Percentiles rank a stretch among this genome's conserved stretches.
Evolutionary conservation across 176 grass and related monocot species (phyloP).

Genomic region (maize (Zea mays)): DNA sequence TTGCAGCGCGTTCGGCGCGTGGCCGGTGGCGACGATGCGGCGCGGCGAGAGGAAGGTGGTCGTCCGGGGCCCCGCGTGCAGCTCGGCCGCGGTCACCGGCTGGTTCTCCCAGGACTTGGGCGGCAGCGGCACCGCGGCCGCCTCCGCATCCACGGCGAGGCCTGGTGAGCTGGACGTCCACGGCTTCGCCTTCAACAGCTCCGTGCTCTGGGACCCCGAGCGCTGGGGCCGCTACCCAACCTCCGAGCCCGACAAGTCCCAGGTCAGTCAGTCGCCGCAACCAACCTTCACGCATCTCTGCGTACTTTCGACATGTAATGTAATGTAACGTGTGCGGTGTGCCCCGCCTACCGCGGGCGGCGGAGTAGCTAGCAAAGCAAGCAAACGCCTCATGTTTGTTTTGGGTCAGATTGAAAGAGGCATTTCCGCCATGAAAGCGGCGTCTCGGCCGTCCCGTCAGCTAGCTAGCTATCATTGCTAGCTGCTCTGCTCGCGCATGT

Average conservation of each 20-base stretch:
- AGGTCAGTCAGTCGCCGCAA: conserved; percentile 57
- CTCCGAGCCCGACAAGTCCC: conserved; percentile 84
- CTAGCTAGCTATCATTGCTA: not conserved
- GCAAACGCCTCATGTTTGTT: too few relatives aligned
- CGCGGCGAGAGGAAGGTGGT: conserved; percentile 53
- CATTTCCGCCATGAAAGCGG: conserved; percentile 36
- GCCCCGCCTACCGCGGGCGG: conserved; percentile 3
- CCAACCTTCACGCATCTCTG: not conserved
- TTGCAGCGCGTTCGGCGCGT: conserved; percentile 88
- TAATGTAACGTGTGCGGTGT: not conserved
- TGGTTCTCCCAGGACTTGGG: conserved; percentile 71
- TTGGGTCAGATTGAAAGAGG: too few relatives aligned
- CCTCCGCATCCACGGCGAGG: conserved; percentile 13
- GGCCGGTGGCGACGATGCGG: conserved; percentile 82
- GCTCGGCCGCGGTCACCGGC: conserved; percentile 63
- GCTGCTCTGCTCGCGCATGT: conserved; percentile 21
- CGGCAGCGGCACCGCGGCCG: not conserved
- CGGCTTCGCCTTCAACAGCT: conserved; percentile 91
- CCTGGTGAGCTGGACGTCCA: conserved; percentile 43
- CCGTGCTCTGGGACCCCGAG: conserved; percentile 90
- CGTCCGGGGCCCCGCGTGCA: conserved; percentile 79
- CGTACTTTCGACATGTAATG: too few relatives aligned
- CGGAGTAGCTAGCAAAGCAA: too few relatives aligned
- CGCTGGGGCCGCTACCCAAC: conserved; percentile 86
- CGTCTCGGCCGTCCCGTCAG: conserved; percentile 3